Conservation (phyloP, 2,329 filamentous ascomycete genomes). For the Magnaporthiopsis rhizophila region DNA sequence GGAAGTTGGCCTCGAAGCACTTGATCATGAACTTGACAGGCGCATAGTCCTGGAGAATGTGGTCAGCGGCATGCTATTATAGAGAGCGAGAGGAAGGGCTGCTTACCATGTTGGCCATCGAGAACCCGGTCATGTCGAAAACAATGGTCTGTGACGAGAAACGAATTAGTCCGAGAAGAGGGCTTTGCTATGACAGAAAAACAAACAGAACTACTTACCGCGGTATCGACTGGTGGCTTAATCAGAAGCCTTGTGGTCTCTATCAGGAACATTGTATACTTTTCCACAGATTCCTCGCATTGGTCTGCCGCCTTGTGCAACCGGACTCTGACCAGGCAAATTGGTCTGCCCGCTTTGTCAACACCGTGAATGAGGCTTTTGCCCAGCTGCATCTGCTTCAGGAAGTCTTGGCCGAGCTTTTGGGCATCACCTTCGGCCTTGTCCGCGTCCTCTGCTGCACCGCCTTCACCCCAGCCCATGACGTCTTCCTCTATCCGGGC, state of each 20-base stretch:
- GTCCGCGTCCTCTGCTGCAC: constrained; percentile 32
- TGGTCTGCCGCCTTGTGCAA: constrained; percentile 79
- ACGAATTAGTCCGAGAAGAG: constrained; percentile 1
- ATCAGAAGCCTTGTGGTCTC: constrained; percentile 87
- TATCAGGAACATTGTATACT: constrained; percentile 88
- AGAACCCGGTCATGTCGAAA: constrained; percentile 94
- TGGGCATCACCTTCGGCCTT: constrained; percentile 53
- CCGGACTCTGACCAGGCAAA: constrained; percentile 77
- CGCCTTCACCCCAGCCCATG: constrained; percentile 63
- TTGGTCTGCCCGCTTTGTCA: constrained; percentile 77
- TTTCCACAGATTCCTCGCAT: constrained; percentile 71
- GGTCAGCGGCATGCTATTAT: not conserved
- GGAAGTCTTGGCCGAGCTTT: constrained; percentile 66
- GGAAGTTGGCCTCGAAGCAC: constrained; percentile 98
- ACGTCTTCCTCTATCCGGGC: constrained; percentile 88
- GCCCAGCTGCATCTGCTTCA: constrained; percentile 77
- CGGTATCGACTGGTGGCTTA: constrained; percentile 75
- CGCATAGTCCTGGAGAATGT: constrained; percentile 62
- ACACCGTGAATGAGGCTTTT: constrained; percentile 88
- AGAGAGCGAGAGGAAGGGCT: not conserved
- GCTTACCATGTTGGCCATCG: constrained; percentile 83
- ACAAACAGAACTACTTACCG: constrained; percentile 47
- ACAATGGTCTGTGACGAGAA: constrained; percentile 60
- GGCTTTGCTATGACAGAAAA: not conserved
- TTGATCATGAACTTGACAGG: constrained; percentile 99